Conservation (phyloP, 371 early-diverging fungal species). For the Apophysomyces trapeziformis region DNA sequence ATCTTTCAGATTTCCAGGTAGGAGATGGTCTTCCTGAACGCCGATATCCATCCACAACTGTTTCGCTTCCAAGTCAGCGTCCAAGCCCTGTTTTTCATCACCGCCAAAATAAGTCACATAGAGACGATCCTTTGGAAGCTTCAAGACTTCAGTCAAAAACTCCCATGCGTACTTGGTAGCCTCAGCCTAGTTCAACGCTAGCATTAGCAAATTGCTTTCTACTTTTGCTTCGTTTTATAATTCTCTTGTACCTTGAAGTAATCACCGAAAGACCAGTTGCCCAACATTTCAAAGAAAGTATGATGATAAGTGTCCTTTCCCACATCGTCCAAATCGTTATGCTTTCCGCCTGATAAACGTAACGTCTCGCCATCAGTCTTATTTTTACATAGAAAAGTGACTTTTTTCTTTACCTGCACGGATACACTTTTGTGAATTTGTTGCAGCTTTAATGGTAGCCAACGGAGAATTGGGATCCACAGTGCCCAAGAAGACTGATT, state of each 20-base stretch:
- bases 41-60: constrained; percentile 95
- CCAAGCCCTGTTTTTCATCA: constrained; percentile 79
- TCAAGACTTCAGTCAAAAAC: constrained; percentile 91
- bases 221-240: background rate
- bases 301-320: constrained; percentile 99
- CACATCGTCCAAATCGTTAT: constrained; percentile 99
- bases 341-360: constrained; percentile 93
- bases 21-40: constrained; percentile 81
- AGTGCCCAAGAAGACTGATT: constrained; percentile 98
- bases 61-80: constrained; percentile 93
- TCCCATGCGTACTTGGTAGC: constrained; percentile 93
- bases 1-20: constrained; percentile 94
- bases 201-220: background rate
- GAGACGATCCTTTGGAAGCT: constrained; percentile 86
- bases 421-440: constrained; percentile 99
- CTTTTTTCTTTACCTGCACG: constrained; percentile 80
- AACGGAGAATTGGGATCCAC: constrained; percentile 91
- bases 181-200: constrained; percentile 27
- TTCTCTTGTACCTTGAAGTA: constrained; percentile 89
- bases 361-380: background rate
- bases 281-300: constrained; percentile 99
- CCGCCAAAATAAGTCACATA: constrained; percentile 99
- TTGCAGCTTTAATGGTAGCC: constrained; percentile 90
- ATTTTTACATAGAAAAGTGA: no score
- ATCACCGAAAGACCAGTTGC: constrained; percentile 99